Evolutionary conservation across 805 yeast species (phyloP), one percentile per base, ranked within the genome.

Genomic region (Diddensiella santjacobensis): DNA sequence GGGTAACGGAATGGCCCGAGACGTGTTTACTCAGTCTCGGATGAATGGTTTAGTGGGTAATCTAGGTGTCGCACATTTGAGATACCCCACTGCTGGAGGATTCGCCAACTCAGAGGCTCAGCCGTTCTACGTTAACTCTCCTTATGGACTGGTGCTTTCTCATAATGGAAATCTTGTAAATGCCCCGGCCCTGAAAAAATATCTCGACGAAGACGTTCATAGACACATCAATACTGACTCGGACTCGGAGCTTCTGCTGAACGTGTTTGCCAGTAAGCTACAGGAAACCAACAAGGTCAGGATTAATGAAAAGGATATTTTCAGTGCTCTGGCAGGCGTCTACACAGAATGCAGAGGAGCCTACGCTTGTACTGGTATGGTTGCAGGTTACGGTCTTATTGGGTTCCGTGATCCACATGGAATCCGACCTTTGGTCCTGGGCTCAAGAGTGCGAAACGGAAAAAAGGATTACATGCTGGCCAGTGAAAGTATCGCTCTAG

Each of bases 341-440:
- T 87, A 78, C 74, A 73, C 80, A 40, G 71, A 77, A 58, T 83
- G 91, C 57, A 81, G 96, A 65, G 99, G 99, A 55, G 98, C 96
- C n/a, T 93, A 88, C 65, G 97, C 98, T 1, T 89, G 96, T 71
- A 81, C 84, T 42, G 95, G 95, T 47, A 81, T 93, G 85, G 74
- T 93, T 50, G 98, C 99, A 2, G 99, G 99, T 41, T 93, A 84
- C 69, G 98, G 96, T 40, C 63, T 93, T 52, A 81, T 93, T 62
- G 99, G 97, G 0, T 93, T 93, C 74, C 80, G 99, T 68, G 99
- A 93, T 69, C 96, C 99, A 29, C 83, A 91, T 63, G 99, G 98
- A 54, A 87, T 93, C 58, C 80, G 99, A 64, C 99, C 99, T 2
- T 72, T 91, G 47, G 73, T 89, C 30, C 78, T 79, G 57, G 99